Conservation (phyloP, 306 rosid species). For the Corylus americana region DNA sequence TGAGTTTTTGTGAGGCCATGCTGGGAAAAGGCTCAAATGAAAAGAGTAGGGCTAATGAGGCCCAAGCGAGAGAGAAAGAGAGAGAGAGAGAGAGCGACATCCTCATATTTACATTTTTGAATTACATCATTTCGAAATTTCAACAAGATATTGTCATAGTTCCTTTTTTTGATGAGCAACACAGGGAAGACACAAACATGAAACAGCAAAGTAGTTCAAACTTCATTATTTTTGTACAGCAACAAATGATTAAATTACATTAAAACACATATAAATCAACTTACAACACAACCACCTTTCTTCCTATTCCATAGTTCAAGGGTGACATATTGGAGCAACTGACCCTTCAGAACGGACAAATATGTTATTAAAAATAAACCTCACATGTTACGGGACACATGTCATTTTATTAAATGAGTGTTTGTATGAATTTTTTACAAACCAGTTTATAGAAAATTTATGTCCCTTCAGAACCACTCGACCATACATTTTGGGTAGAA, state of each 20-base stretch:
- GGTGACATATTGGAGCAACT: background rate
- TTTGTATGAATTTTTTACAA: too few relatives aligned
- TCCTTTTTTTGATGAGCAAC: background rate
- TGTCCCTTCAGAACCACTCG: constrained; percentile 68
- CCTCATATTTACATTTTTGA: background rate
- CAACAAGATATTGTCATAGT: background rate
- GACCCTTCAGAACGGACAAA: too few relatives aligned
- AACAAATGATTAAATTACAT: background rate
- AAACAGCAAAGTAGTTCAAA: background rate
- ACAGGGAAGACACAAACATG: background rate
- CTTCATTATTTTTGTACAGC: background rate
- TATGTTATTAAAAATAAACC: too few relatives aligned
- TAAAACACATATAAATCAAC: background rate
- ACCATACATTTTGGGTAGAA: constrained; percentile 68
- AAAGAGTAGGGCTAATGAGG: too few relatives aligned
- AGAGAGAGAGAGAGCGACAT: too few relatives aligned
- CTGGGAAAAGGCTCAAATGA: too few relatives aligned
- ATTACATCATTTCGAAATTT: background rate
- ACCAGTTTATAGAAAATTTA: too few relatives aligned
- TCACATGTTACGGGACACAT: too few relatives aligned
- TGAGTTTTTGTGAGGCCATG: too few relatives aligned
- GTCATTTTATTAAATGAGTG: too few relatives aligned
- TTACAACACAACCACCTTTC: background rate
- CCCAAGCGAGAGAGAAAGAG: too few relatives aligned
- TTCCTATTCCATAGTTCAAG: background rate